Percentiles rank a stretch among this genome's conserved stretches.
phyloP scores from a whole-genome alignment of 129 eudicot species.

The Centaurea solstitialis region DNA sequence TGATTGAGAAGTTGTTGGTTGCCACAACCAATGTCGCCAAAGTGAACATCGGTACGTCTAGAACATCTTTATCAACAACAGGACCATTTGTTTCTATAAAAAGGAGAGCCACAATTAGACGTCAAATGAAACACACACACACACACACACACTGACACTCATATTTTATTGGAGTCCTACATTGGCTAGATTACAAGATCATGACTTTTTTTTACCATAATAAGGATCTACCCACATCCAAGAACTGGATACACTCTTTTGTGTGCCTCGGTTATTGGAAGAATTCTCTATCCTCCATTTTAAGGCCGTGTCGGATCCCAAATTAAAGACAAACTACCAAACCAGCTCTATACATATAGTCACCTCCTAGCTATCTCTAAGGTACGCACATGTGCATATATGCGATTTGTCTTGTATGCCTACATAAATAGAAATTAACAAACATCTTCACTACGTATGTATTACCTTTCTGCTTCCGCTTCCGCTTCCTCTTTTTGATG shows the following conservation, averaged over 20 bases:
- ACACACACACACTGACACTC: too few species aligned
- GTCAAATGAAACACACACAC: too few species aligned
- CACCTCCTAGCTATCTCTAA: too few species aligned
- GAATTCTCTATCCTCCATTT: too few species aligned
- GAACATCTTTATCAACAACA: background rate
- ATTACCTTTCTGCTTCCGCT: background rate
- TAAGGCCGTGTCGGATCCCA: background rate
- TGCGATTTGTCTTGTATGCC: too few species aligned
- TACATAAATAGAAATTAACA: too few species aligned
- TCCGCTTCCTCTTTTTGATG: background rate
- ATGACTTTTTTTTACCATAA: background rate
- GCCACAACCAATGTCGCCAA: background rate
- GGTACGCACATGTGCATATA: too few species aligned
- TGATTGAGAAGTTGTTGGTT: conserved; percentile 14
- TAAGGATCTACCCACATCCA: too few species aligned
- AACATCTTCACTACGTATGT: too few species aligned
- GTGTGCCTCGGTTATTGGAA: too few species aligned
- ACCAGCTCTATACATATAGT: background rate
- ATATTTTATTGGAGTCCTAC: too few species aligned
- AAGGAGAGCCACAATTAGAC: background rate
- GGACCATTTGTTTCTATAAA: background rate
- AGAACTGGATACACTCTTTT: too few species aligned
- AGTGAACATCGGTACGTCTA: conserved; percentile 6
- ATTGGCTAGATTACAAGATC: background rate
- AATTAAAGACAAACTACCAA: background rate